Conservation (phyloP, 2,329 filamentous ascomycete genomes). For the Eutypa lata region DNA sequence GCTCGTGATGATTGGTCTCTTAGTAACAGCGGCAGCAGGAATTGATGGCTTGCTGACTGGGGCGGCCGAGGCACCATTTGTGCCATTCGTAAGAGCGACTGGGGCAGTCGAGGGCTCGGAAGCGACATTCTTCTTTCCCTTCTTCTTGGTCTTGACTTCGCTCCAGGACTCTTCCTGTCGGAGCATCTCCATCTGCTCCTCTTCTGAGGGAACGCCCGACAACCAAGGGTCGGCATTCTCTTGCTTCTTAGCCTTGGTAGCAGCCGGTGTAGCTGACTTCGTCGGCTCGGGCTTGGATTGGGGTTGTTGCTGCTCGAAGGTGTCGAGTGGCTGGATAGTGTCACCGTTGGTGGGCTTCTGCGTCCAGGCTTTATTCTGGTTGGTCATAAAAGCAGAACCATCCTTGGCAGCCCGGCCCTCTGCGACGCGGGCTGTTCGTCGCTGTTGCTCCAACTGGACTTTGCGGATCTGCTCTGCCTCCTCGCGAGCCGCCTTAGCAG, state of each 20-base stretch:
- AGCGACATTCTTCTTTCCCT: slow-evolving; percentile 40
- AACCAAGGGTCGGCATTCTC: slow-evolving; percentile 41
- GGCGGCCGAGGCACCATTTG: slow-evolving; percentile 11
- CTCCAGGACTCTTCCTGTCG: slow-evolving; percentile 53
- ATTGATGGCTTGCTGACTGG: slow-evolving; percentile 14
- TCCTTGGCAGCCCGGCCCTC: slow-evolving; percentile 83
- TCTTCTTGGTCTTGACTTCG: slow-evolving; percentile 49
- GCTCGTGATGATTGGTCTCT: slow-evolving; percentile 27
- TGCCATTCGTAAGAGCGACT: slow-evolving; percentile 10
- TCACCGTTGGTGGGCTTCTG: slow-evolving; percentile 35
- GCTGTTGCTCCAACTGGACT: slow-evolving; percentile 74
- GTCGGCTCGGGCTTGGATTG: slow-evolving; percentile 33
- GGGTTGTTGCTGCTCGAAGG: slow-evolving; percentile 44
- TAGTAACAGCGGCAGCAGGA: slow-evolving; percentile 23
- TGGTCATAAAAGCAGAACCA: slow-evolving; percentile 59
- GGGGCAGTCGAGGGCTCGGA: slow-evolving; percentile 27
- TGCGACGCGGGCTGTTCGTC: slow-evolving; percentile 74
- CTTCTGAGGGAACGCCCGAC: slow-evolving; percentile 54
- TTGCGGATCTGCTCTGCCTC: slow-evolving; percentile 78
- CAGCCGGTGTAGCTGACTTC: slow-evolving; percentile 24
- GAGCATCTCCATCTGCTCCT: slow-evolving; percentile 59
- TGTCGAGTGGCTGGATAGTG: slow-evolving; percentile 54
- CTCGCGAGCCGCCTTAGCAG: slow-evolving; percentile 69
- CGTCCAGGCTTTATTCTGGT: slow-evolving; percentile 38
- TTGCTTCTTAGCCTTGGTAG: slow-evolving; percentile 28